Evolutionary conservation across 2,329 filamentous ascomycete genomes (phyloP).

Genomic region (Geosmithia morbida): DNA sequence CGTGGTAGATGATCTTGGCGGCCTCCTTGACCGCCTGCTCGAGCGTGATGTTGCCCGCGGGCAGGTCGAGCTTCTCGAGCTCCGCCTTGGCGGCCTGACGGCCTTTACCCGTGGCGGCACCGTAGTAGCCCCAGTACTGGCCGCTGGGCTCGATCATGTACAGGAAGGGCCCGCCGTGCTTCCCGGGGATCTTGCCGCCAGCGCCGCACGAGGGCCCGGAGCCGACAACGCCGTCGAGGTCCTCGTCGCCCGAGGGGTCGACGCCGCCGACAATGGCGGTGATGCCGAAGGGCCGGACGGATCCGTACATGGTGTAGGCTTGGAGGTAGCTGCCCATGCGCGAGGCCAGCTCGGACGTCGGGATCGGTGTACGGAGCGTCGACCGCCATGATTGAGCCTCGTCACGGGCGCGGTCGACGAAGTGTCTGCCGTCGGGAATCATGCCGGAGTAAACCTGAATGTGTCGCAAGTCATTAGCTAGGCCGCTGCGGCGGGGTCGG

Average conservation of each 20-base stretch:
- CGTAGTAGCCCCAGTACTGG: constrained; percentile 97
- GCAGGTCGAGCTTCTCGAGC: constrained; percentile 90
- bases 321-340: constrained; percentile 95
- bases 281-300: constrained; percentile 91
- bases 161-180: constrained; percentile 77
- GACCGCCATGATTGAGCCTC: constrained; percentile 85
- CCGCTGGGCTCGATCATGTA: constrained; percentile 99
- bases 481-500: too few species aligned
- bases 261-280: constrained; percentile 89
- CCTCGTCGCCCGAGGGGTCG: constrained; percentile 74
- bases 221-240: constrained; percentile 85
- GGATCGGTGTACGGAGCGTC: constrained; percentile 89
- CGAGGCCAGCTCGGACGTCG: constrained; percentile 72
- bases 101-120: constrained; percentile 92
- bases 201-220: constrained; percentile 63
- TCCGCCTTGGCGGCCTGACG: constrained; percentile 95
- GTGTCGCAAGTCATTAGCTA: neutral
- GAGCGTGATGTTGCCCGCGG: constrained; percentile 61
- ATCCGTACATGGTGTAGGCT: constrained; percentile 94
- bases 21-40: constrained; percentile 90
- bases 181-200: constrained; percentile 64
- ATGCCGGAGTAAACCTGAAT: constrained; percentile 80
- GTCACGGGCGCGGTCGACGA: constrained; percentile 85
- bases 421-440: constrained; percentile 88
- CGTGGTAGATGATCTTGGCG: constrained; percentile 90